These are phyloP conservation scores for Colletotrichum simmondsii DNA, from an alignment of 2,329 filamentous ascomycete species.

Conservation along the genomic window DNA sequence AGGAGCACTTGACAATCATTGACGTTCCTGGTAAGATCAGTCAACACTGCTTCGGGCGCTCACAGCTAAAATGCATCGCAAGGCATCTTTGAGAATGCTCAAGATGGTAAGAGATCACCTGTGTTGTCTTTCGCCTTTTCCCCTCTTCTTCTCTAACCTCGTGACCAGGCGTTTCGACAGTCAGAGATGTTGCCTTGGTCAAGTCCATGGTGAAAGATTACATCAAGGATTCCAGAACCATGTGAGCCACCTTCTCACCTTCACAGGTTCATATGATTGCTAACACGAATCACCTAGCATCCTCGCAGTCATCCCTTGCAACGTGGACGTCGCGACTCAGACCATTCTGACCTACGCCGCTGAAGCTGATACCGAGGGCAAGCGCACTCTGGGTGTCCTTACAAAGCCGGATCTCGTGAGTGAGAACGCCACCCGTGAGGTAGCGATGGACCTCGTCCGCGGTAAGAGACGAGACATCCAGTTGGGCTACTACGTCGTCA, in stretches of 20 bases:
- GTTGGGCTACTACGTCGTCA: slow-evolving; percentile 39
- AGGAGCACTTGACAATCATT: slow-evolving; percentile 38
- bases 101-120: slow-evolving; percentile 15
- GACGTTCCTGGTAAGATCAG: slow-evolving; percentile 54
- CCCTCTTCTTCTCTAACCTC: background rate
- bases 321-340: slow-evolving; percentile 52
- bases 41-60: slow-evolving; percentile 52
- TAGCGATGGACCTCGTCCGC: slow-evolving; percentile 31
- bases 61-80: slow-evolving; percentile 49
- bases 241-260: slow-evolving; percentile 40
- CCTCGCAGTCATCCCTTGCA: slow-evolving; percentile 56
- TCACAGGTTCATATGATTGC: background rate
- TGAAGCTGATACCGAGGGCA: slow-evolving; percentile 50
- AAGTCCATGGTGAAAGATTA: slow-evolving; percentile 49
- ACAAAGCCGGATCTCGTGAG: slow-evolving; percentile 58
- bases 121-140: background rate
- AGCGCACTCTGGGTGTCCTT: slow-evolving; percentile 56
- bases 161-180: slow-evolving; percentile 43
- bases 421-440: slow-evolving; percentile 34
- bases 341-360: slow-evolving; percentile 51
- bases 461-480: slow-evolving; percentile 35
- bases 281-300: slow-evolving; percentile 40
- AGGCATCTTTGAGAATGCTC: slow-evolving; percentile 39
- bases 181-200: slow-evolving; percentile 25
- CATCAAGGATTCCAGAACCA: slow-evolving; percentile 58